Evolutionary conservation across 2,329 filamentous ascomycete genomes (phyloP).

Genomic region (Epichloe elymi): DNA sequence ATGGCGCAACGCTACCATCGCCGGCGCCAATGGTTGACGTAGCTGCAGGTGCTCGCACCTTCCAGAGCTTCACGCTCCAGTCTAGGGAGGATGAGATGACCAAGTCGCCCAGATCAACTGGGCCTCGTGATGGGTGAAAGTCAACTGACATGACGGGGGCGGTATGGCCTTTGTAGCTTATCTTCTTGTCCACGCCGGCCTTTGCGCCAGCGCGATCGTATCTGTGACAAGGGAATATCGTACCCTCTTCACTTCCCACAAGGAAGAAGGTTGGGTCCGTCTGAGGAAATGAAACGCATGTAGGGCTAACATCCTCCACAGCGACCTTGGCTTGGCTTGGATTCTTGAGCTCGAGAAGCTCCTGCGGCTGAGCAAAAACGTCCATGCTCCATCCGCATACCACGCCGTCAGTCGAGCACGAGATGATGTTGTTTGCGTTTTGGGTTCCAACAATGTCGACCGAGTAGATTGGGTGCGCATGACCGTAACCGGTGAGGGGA

Average conservation of each 20-base stretch:
- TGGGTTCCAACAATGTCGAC: conserved; percentile 94
- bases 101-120: conserved; percentile 86
- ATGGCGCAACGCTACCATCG: conserved; percentile 49
- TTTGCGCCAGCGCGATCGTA: conserved; percentile 97
- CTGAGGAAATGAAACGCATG: conserved; percentile 86
- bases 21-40: conserved; percentile 45
- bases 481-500: conserved; percentile 84
- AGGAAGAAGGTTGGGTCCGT: conserved; percentile 96
- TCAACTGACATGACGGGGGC: conserved; percentile 92
- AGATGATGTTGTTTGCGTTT: conserved; percentile 97
- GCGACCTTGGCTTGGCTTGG: conserved; percentile 63
- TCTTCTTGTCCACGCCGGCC: conserved; percentile 80
- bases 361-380: conserved; percentile 93
- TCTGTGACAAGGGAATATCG: conserved; percentile 89
- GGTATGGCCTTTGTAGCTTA: conserved; percentile 80
- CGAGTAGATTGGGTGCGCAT: conserved; percentile 93
- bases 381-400: conserved; percentile 97
- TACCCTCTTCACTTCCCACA: conserved; percentile 90
- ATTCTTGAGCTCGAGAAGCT: conserved; percentile 76
- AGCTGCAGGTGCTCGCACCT: conserved; percentile 69
- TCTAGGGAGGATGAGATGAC: conserved; percentile 87
- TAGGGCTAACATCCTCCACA: conserved; percentile 88
- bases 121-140: conserved; percentile 86
- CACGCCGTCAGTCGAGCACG: conserved; percentile 89
- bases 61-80: conserved; percentile 97